These are phyloP conservation scores for Mychonastes homosphaera DNA, from an alignment of 139 green algal genomes.

Conservation along the genomic window DNA sequence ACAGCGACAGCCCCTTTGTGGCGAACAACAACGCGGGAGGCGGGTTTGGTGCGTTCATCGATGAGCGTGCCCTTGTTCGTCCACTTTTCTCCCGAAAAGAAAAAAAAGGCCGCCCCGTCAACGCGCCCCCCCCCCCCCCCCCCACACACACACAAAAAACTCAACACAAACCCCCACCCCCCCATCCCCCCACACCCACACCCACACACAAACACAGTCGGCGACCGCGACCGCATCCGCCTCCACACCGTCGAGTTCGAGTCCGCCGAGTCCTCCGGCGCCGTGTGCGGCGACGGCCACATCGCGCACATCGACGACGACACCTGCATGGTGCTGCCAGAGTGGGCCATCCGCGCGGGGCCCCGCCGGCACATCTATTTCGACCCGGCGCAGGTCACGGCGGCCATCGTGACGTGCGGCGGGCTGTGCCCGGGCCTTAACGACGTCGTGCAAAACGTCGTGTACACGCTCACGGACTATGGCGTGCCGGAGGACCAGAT, in stretches of 20 bases:
- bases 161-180: no score
- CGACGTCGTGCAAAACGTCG: slow-evolving; percentile 87
- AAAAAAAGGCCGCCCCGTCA: no score
- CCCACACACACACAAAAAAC: neutral
- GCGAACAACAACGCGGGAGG: slow-evolving; percentile 62
- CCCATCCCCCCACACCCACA: no score
- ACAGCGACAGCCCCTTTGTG: slow-evolving; percentile 42
- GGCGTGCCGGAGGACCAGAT: slow-evolving; percentile 77
- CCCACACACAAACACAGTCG: no score
- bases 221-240: slow-evolving; percentile 57
- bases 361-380: slow-evolving; percentile 71
- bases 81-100: no score
- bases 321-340: slow-evolving; percentile 52
- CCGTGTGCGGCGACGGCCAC: slow-evolving; percentile 33
- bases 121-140: no score
- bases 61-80: no score
- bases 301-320: slow-evolving; percentile 39
- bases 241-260: slow-evolving; percentile 71
- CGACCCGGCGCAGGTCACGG: slow-evolving; percentile 70
- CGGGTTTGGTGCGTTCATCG: slow-evolving; percentile 76
- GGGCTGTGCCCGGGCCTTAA: slow-evolving; percentile 93
- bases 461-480: slow-evolving; percentile 65
- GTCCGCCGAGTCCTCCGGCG: slow-evolving; percentile 43
- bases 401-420: slow-evolving; percentile 86
- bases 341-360: slow-evolving; percentile 65